A percentile compares a stretch with the other conserved stretches of the same genome.
phyloP scores from a whole-genome alignment of 306 rosid genomes.

The Calophaca sinica region DNA sequence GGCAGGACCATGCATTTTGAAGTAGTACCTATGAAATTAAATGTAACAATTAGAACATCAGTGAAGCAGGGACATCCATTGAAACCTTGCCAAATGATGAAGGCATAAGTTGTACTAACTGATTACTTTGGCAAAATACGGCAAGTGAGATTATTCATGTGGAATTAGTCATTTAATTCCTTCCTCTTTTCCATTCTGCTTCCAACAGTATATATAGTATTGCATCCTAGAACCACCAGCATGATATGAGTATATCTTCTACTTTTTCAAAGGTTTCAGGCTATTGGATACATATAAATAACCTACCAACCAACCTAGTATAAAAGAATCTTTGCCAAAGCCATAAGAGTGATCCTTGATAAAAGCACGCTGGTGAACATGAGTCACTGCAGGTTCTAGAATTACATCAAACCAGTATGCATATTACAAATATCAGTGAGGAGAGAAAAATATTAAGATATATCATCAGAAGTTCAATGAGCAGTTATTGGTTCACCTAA shows the following conservation, averaged over 20 bases:
- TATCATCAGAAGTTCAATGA: not conserved
- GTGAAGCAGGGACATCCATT: too few relatives aligned
- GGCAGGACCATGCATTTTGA: too few relatives aligned
- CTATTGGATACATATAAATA: constrained; percentile 13
- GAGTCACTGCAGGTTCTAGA: constrained; percentile 54
- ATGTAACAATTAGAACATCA: too few relatives aligned
- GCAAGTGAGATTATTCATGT: too few relatives aligned
- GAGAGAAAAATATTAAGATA: not conserved
- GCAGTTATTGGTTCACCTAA: not conserved
- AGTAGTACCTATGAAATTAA: too few relatives aligned
- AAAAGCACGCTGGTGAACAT: constrained; percentile 76
- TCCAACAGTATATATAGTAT: too few relatives aligned
- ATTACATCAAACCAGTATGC: constrained; percentile 55
- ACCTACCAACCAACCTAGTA: constrained; percentile 87
- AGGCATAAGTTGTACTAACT: too few relatives aligned
- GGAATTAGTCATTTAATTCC: too few relatives aligned
- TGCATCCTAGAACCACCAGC: not conserved
- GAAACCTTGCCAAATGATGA: too few relatives aligned
- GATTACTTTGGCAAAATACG: too few relatives aligned
- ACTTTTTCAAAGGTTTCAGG: not conserved
- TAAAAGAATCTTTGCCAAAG: constrained; percentile 64
- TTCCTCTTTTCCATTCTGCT: too few relatives aligned
- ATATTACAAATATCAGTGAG: constrained; percentile 33
- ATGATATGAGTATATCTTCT: not conserved
- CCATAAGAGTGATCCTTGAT: constrained; percentile 71